These are phyloP conservation scores for Aspergillus pseudonomiae DNA, from an alignment of 2,329 filamentous ascomycete species.

Conservation along the genomic window DNA sequence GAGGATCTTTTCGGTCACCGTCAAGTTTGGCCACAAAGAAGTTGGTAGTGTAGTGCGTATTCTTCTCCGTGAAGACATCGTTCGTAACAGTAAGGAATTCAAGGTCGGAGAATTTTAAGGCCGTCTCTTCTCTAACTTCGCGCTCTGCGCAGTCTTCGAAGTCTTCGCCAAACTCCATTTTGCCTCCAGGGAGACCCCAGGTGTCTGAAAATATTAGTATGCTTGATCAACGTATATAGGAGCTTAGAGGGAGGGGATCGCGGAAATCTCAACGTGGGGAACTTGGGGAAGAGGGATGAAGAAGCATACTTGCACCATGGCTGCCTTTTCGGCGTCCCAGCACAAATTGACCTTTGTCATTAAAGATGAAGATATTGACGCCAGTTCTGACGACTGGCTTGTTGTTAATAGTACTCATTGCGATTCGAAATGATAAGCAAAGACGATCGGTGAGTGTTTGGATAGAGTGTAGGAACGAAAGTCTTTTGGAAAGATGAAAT, in stretches of 20 bases:
- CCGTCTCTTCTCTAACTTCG: slow-evolving; percentile 73
- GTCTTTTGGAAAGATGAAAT: too few species aligned
- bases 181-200: slow-evolving; percentile 72
- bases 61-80: slow-evolving; percentile 61
- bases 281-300: not conserved
- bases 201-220: slow-evolving; percentile 50
- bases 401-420: not conserved
- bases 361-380: slow-evolving; percentile 20
- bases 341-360: slow-evolving; percentile 15
- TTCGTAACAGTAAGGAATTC: slow-evolving; percentile 67
- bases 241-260: too few species aligned
- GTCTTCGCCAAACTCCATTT: slow-evolving; percentile 69
- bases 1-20: slow-evolving; percentile 53
- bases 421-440: not conserved
- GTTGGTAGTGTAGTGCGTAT: slow-evolving; percentile 74
- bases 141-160: slow-evolving; percentile 65
- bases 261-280: not conserved
- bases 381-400: slow-evolving; percentile 15
- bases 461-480: too few species aligned
- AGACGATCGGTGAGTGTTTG: not conserved
- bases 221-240: too few species aligned
- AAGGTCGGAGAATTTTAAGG: slow-evolving; percentile 56
- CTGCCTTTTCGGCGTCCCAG: slow-evolving; percentile 20
- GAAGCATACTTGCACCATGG: slow-evolving; percentile 18
- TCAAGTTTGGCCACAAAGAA: slow-evolving; percentile 62